These are phyloP conservation scores for Linum usitatissimum DNA, from an alignment of 345 rosid species.

Conservation along the genomic window DNA sequence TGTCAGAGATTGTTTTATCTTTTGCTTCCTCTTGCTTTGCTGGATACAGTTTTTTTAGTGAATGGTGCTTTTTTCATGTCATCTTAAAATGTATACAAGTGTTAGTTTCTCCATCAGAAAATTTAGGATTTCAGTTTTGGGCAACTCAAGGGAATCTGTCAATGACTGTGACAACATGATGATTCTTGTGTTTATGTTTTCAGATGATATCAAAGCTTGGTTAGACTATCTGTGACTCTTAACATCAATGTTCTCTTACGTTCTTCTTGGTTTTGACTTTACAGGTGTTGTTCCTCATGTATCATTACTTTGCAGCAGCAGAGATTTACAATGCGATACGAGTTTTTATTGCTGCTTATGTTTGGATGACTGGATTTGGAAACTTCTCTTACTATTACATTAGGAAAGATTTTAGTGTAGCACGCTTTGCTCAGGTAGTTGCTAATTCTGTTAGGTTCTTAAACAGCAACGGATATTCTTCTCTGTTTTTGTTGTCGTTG, in stretches of 20 bases:
- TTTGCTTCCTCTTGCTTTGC: too few species aligned
- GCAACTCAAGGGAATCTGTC: background rate
- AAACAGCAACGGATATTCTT: background rate
- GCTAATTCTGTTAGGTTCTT: background rate
- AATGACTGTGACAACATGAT: too few species aligned
- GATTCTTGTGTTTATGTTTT: background rate
- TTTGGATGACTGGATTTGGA: conserved; percentile 98
- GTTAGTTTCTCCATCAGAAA: background rate
- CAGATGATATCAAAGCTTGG: background rate
- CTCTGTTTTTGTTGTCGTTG: background rate
- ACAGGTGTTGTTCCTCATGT: conserved; percentile 93
- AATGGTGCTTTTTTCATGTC: background rate
- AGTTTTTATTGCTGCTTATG: conserved; percentile 92
- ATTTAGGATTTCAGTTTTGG: background rate
- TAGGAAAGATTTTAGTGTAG: conserved; percentile 87
- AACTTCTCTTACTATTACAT: conserved; percentile 93
- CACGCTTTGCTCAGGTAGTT: conserved; percentile 81
- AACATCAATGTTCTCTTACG: background rate
- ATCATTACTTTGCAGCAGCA: conserved; percentile 93
- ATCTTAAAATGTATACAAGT: background rate
- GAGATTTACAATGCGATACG: conserved; percentile 95
- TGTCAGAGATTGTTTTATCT: too few species aligned
- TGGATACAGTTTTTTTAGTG: too few species aligned
- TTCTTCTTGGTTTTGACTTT: conserved; percentile 1
- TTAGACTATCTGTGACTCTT: background rate